These are phyloP conservation scores for Aspergillus sp. DNA, from an alignment of 2,329 filamentous ascomycete genomes.

Conservation along the genomic window DNA sequence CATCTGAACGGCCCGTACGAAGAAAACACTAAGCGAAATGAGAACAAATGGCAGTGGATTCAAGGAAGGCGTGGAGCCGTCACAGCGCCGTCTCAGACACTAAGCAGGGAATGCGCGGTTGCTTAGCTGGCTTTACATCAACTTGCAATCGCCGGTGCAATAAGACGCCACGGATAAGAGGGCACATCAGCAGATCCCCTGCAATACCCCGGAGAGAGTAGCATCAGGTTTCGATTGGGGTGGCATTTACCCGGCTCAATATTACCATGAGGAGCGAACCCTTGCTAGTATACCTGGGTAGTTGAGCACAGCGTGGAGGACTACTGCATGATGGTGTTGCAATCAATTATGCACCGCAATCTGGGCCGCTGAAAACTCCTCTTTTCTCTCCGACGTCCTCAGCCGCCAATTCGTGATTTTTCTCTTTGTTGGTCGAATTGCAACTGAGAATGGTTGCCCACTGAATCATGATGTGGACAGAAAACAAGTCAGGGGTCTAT, in stretches of 20 bases:
- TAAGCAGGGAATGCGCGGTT: neutral
- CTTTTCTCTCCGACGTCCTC: neutral
- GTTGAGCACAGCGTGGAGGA: too few relatives aligned
- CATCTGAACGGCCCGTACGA: constrained; percentile 26
- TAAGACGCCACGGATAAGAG: too few relatives aligned
- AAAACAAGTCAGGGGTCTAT: constrained; percentile 3
- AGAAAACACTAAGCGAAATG: constrained; percentile 18
- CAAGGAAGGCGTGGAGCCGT: constrained; percentile 36
- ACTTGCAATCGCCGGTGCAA: neutral
- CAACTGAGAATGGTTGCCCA: neutral
- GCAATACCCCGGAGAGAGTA: too few relatives aligned
- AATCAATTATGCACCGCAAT: too few relatives aligned
- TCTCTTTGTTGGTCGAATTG: neutral
- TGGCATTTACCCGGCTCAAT: too few relatives aligned
- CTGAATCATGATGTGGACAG: constrained; percentile 15
- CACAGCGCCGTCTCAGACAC: constrained; percentile 1
- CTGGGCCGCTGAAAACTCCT: too few relatives aligned
- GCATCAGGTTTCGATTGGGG: too few relatives aligned
- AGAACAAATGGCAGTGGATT: constrained; percentile 2
- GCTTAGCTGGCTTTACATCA: neutral
- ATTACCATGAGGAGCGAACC: too few relatives aligned
- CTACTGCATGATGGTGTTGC: too few relatives aligned
- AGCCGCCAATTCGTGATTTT: neutral
- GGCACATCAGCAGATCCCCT: too few relatives aligned
- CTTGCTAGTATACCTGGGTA: too few relatives aligned